Base-by-base conservation (phyloP, 768 basidiomycete genomes). In the Trametes villosa region DNA sequence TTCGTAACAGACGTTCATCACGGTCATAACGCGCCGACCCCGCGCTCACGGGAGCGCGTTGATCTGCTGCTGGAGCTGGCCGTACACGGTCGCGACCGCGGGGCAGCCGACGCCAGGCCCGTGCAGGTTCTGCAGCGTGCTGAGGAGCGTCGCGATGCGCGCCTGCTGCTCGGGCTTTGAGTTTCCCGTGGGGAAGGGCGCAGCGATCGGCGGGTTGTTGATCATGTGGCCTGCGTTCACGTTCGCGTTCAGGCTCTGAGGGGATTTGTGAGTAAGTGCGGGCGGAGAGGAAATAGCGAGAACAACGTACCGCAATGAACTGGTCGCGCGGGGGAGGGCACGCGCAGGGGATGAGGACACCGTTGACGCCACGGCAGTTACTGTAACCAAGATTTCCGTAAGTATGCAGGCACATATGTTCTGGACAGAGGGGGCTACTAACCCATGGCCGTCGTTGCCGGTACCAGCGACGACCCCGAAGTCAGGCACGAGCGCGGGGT, bases 111-210 rank as follows among this genome's bases (percentile, higher is more conserved):
- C 71, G 38, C 89, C 90, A 0, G 86, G 78, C 1, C 88, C 89
- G 49, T 79, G 76, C 41, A 91, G 70, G 71, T 91, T 92, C 75
- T 92, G 90, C n/a, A 91, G 75, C 7, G 89, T 87, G 36, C 88
- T 80, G 12, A 85, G 68, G 6, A 84, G 80, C 27, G 88, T 80
- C 47, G 83, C 75, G 59, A 91, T 76, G 31, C 89, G 84, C 0
- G 84, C 76, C 45, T 81, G 71, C 67, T 84, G 78, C 47, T 84
- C 83, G 9, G 70, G 72, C 56, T 76, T 78, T 7, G 82, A 84
- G 64, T 78, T 75, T 65, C 85, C 87, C 1, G 81, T 81, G 2
- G 88, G 89, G 80, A 88, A 92, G 15, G 81, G 78, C 2, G 90
- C 74, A 17, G 70, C 54, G 52, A 90, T 75, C 1, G 75, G 68